phyloP scores from a whole-genome alignment of 352 stramenopile species.

The Phytophthora aleatoria region DNA sequence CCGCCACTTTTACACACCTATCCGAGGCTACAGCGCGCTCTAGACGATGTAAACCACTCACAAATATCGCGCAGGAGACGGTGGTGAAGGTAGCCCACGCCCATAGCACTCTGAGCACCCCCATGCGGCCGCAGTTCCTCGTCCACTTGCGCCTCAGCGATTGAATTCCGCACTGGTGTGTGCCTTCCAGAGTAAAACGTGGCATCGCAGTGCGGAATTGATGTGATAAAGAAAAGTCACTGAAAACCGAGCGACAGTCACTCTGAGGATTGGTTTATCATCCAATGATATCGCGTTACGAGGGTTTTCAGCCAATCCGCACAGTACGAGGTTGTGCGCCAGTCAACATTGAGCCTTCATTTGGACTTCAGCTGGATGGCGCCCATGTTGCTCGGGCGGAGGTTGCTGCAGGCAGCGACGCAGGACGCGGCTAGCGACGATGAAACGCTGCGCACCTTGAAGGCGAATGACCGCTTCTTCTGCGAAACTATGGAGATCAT shows the following conservation, averaged over 20 bases:
- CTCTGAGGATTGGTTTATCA: constrained; percentile 5
- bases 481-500: constrained; percentile 79
- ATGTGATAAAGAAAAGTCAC: constrained; percentile 5
- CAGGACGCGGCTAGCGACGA: constrained; percentile 12
- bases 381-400: constrained; percentile 60
- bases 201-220: constrained; percentile 20
- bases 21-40: constrained; percentile 1
- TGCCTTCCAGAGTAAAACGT: not conserved
- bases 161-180: constrained; percentile 18
- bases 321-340: constrained; percentile 18
- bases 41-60: constrained; percentile 31
- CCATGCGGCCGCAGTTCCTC: constrained; percentile 25
- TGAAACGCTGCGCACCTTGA: constrained; percentile 27
- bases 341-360: constrained; percentile 26
- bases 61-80: constrained; percentile 62
- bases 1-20: not conserved
- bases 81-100: constrained; percentile 64
- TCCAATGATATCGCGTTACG: constrained; percentile 1
- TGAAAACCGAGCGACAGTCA: constrained; percentile 8
- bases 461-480: constrained; percentile 72
- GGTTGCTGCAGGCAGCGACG: constrained; percentile 44
- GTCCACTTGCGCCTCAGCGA: not conserved
- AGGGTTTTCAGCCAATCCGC: constrained; percentile 26
- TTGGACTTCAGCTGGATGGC: constrained; percentile 21
- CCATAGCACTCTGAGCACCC: constrained; percentile 29